Conservation (phyloP, 257 asterid genomes). For the Petunia axillaris region DNA sequence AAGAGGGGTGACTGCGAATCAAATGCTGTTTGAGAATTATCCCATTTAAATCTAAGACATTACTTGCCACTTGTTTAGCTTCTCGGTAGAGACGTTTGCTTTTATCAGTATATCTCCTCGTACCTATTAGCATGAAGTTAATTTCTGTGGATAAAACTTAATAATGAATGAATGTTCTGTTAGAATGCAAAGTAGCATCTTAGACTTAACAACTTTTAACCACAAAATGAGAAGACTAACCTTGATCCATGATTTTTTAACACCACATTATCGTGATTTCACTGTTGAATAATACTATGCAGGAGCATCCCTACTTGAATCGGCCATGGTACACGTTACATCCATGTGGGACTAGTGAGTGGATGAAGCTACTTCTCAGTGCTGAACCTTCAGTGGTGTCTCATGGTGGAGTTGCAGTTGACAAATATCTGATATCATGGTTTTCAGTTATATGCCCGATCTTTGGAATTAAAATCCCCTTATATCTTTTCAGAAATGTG, state of each 20-base stretch:
- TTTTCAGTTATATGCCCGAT: conserved; percentile 77
- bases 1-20: background rate
- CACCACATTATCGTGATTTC: background rate
- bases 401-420: conserved; percentile 35
- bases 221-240: no score
- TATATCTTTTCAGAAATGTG: conserved; percentile 43
- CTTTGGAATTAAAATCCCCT: conserved; percentile 67
- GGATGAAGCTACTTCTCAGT: conserved; percentile 76
- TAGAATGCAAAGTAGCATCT: no score
- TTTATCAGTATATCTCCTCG: background rate
- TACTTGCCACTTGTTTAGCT: background rate
- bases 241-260: no score
- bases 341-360: conserved; percentile 89
- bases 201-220: no score
- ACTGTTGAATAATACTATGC: conserved; percentile 18
- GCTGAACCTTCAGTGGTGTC: conserved; percentile 37
- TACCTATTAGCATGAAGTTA: background rate
- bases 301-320: conserved; percentile 81
- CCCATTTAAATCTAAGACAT: background rate
- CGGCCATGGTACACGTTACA: conserved; percentile 85
- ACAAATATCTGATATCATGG: conserved; percentile 70
- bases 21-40: background rate
- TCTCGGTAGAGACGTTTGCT: background rate
- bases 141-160: background rate
- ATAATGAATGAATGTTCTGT: background rate